Evolutionary conservation across 306 rosid genomes (phyloP), one percentile per base, ranked within the genome.

Genomic region (Cicer judaicum): DNA sequence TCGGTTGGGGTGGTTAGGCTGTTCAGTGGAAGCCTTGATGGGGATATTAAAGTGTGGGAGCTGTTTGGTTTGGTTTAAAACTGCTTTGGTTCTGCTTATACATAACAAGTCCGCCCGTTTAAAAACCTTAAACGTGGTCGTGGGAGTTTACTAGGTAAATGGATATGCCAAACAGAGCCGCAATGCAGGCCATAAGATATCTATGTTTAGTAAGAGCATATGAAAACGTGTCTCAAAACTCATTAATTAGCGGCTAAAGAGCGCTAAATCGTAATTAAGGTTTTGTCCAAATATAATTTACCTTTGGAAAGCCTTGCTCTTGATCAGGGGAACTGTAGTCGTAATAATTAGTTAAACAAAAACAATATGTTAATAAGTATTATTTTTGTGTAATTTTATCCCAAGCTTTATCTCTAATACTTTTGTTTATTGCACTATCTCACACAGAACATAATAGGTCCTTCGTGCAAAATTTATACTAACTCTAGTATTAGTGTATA

Each of bases 11-110:
- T 80, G 13, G 80, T 84, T 19, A 85, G 56, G 2, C 8, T 89
- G 3, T 80, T 79, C 6, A 89, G 91, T 74, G 91, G 88, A 10
- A 81, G 91, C 61, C 76, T 89, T 16, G 91, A 87, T 2, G 94
- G 94, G 64, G 79, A 84, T 36, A 85, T 89, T 44, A 84, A 48
- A 64, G 79, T 84, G 43, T 89, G 91, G 91, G 68, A 86, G 34
- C 40, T 86, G 14, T 73, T 49, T 49, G 75, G 76, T 42, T 70
- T 47, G 63, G 14, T 4, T 56, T 76, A 2, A 66, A 50, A n/a
- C 13, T 13, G 10, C 40, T 42, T 7, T 9, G 7, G 14, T 64
- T 40, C 49, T 54, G 29, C 2, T 7, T 62, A 4, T 29, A 3
- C 34, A 29, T 29, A 29, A 29, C 34, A 29, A 29, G 4, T 29